A percentile compares a stretch with the other conserved stretches of the same genome.
Conservation (phyloP, 768 basidiomycete genomes). For the Asterophora parasitica region DNA sequence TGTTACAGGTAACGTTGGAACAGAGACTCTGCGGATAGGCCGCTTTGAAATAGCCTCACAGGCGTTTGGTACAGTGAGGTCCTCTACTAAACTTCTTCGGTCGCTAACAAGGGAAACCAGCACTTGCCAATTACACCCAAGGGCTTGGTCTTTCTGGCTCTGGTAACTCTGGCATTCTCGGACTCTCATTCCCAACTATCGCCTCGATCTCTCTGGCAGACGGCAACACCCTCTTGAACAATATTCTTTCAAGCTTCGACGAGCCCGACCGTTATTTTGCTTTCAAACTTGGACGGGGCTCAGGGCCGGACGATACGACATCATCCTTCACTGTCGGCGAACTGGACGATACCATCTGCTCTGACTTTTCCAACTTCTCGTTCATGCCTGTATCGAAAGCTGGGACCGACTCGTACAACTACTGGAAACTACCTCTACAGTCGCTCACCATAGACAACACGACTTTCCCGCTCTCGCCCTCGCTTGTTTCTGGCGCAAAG, state of each 20-base stretch:
- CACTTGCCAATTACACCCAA: slow-evolving; percentile 34
- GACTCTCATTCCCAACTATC: slow-evolving; percentile 44
- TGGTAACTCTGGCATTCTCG: slow-evolving; percentile 35
- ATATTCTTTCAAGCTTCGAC: slow-evolving; percentile 37
- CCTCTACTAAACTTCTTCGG: not conserved
- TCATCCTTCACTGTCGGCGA: slow-evolving; percentile 52
- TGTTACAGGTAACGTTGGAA: slow-evolving; percentile 42
- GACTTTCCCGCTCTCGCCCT: slow-evolving; percentile 36
- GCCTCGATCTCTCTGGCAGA: slow-evolving; percentile 39
- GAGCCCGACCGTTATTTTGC: slow-evolving; percentile 44
- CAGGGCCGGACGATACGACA: slow-evolving; percentile 16
- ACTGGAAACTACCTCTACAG: slow-evolving; percentile 53
- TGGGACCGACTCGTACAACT: slow-evolving; percentile 37
- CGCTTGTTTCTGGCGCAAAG: slow-evolving; percentile 37
- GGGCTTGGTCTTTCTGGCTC: slow-evolving; percentile 40
- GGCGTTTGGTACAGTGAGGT: slow-evolving; percentile 18
- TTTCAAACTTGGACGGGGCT: slow-evolving; percentile 39
- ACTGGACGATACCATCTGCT: slow-evolving; percentile 34
- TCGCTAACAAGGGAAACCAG: slow-evolving; percentile 1
- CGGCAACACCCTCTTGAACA: slow-evolving; percentile 45
- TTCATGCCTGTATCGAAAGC: slow-evolving; percentile 37
- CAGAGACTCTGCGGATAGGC: slow-evolving; percentile 44
- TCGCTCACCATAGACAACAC: slow-evolving; percentile 40
- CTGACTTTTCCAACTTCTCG: slow-evolving; percentile 27
- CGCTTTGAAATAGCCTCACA: slow-evolving; percentile 41